Evolutionary conservation across 139 green algal species (phyloP), one percentile per base, ranked within the genome.

Genomic region (Diplosphaera chodatii): DNA sequence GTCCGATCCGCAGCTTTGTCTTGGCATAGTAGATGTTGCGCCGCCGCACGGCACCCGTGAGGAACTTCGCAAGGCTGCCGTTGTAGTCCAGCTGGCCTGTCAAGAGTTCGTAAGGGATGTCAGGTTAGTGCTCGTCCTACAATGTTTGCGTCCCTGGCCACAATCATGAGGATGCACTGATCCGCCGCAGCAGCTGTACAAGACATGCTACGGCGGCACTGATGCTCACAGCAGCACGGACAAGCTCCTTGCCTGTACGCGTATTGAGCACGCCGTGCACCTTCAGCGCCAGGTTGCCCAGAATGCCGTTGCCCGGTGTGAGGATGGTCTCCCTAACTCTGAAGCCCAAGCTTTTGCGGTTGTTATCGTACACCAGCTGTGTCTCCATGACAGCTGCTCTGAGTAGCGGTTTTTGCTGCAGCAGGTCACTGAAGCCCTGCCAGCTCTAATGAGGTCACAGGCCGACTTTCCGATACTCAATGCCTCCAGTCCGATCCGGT

Each of bases 211-310:
- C n/a, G n/a, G n/a, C n/a, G n/a, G n/a, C n/a, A n/a, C n/a, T n/a
- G n/a, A n/a, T n/a, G n/a, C n/a, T n/a, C n/a, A n/a, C n/a, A n/a
- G n/a, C n/a, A n/a, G n/a, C 16, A 59, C 48, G 48, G 16, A 18
- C 48, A 23, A 4, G 10, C 10, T 5, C 13, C 48, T 25, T 18
- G 25, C 67, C 67, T 8, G 28, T 72, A 0, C 25, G 5, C n/a
- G 67, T 72, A 27, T 72, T 64, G 6, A 72, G 40, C 27, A 72
- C 67, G 27, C 67, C 67, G 5, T 59, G 27, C 23, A 70, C 66
- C 23, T 70, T 70, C 66, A 70, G 66, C 28, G 29, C 23, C 34
- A 70, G 66, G 66, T 70, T 70, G 33, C 37, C 23, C 66, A 70
- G 34, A 34, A 59, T 70, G 22, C 37, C 23, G 48, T 59, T 59